These are phyloP conservation scores for Flaveria bidentis DNA, from an alignment of 129 eudicot genomes.

Conservation along the genomic window DNA sequence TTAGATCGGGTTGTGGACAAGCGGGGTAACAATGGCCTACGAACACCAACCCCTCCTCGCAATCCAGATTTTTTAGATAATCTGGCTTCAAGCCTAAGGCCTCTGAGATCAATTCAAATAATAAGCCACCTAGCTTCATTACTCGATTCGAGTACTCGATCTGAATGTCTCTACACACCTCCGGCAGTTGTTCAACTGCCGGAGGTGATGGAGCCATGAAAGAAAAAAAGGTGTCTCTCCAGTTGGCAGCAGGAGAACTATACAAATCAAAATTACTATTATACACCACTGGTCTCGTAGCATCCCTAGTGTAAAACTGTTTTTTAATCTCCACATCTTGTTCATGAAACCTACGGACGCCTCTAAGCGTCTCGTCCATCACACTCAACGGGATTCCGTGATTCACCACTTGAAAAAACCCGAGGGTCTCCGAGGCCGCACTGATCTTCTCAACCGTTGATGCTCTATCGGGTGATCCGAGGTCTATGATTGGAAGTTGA, in stretches of 20 bases:
- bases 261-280: conserved; percentile 44
- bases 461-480: conserved; percentile 21
- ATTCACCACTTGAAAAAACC: conserved; percentile 60
- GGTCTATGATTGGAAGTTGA: conserved; percentile 45
- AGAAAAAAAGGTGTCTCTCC: conserved; percentile 25
- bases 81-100: conserved; percentile 46
- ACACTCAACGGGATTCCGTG: conserved; percentile 50
- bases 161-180: conserved; percentile 44
- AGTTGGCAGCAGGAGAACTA: conserved; percentile 3
- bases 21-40: conserved; percentile 45
- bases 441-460: conserved; percentile 31
- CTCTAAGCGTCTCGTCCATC: conserved; percentile 43
- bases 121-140: conserved; percentile 20
- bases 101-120: conserved; percentile 49
- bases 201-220: conserved; percentile 32
- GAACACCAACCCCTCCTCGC: conserved; percentile 30
- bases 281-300: conserved; percentile 30
- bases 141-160: conserved; percentile 46
- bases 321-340: conserved; percentile 32
- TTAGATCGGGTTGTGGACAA: conserved; percentile 53
- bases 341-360: conserved; percentile 22
- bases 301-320: conserved; percentile 44
- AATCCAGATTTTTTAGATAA: conserved; percentile 35
- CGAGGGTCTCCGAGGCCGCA: conserved; percentile 37
- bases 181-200: conserved; percentile 25